Conservation (phyloP, 2,329 filamentous ascomycete species). For the Sordariomycetes sp. region DNA sequence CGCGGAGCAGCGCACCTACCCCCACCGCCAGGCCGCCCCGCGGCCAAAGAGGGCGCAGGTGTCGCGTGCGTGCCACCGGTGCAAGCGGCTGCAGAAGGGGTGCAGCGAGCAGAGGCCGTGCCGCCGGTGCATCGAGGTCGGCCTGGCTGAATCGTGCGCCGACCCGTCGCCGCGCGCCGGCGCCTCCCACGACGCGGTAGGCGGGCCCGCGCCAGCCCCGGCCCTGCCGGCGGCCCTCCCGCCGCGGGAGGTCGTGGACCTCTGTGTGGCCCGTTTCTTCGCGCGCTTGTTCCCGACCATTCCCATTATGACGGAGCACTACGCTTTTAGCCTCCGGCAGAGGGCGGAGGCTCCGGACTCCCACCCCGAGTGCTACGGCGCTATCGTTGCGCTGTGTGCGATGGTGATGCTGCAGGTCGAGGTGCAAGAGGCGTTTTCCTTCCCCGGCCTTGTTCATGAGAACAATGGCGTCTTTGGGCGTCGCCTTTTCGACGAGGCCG, state of each 20-base stretch:
- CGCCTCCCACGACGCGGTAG: constrained; percentile 8
- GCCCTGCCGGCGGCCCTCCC: constrained; percentile 20
- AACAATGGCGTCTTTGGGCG: constrained; percentile 25
- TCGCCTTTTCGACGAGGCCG: constrained; percentile 23
- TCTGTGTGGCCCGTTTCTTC: constrained; percentile 28
- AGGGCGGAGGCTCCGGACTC: constrained; percentile 12
- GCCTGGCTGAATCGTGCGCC: constrained; percentile 25
- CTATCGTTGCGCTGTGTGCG: constrained; percentile 26
- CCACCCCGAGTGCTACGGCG: constrained; percentile 22
- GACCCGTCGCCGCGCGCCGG: constrained; percentile 4
- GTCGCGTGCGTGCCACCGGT: constrained; percentile 29
- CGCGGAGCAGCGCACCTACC: background rate
- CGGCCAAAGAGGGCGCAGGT: constrained; percentile 26
- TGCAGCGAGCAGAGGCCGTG: constrained; percentile 34
- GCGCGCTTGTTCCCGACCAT: constrained; percentile 28
- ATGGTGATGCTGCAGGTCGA: constrained; percentile 30
- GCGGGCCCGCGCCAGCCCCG: constrained; percentile 1
- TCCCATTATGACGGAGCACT: constrained; percentile 27
- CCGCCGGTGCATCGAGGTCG: constrained; percentile 27
- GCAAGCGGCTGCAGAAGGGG: constrained; percentile 28
- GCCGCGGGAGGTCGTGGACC: constrained; percentile 18
- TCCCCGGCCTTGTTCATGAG: constrained; percentile 20
- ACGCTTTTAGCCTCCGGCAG: constrained; percentile 19
- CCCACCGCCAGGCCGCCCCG: background rate
- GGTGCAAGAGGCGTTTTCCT: constrained; percentile 18